Percentiles rank a stretch among this genome's conserved stretches.
phyloP scores from a whole-genome alignment of 2,329 filamentous ascomycete species.

The Zasmidium citrigriseum region DNA sequence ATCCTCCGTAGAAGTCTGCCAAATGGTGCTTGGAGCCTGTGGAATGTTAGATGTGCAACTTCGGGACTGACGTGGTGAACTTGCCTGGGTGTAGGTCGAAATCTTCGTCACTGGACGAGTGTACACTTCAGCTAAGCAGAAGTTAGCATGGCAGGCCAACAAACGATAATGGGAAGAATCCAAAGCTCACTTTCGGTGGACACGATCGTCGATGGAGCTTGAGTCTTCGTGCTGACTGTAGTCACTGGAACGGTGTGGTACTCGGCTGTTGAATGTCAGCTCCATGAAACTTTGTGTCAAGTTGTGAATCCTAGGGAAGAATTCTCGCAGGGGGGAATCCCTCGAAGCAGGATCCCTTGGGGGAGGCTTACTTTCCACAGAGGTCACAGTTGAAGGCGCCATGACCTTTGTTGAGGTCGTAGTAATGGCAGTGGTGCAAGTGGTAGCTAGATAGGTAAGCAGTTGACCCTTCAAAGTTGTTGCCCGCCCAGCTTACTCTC shows the following conservation, averaged over 20 bases:
- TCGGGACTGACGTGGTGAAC: neutral
- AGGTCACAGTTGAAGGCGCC: no score
- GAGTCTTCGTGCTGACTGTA: neutral
- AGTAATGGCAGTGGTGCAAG: no score
- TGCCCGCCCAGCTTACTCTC: no score
- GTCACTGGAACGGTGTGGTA: neutral
- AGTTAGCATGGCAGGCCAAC: neutral
- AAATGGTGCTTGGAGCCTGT: neutral
- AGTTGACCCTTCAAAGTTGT: no score
- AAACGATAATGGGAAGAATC: neutral
- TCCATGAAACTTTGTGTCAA: no score
- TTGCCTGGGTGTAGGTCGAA: neutral
- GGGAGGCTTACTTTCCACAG: no score
- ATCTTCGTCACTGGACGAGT: neutral
- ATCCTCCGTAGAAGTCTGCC: neutral
- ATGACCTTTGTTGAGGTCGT: no score
- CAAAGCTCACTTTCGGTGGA: neutral
- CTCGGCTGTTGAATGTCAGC: neutral
- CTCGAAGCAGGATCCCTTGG: no score
- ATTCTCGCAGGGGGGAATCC: no score
- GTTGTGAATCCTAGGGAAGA: no score
- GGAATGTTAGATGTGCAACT: neutral
- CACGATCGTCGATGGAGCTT: neutral
- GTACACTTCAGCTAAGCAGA: neutral
- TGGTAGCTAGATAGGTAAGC: no score